Base-by-base conservation (phyloP, 495 filamentous ascomycete genomes). In the Xylaria castorea region DNA sequence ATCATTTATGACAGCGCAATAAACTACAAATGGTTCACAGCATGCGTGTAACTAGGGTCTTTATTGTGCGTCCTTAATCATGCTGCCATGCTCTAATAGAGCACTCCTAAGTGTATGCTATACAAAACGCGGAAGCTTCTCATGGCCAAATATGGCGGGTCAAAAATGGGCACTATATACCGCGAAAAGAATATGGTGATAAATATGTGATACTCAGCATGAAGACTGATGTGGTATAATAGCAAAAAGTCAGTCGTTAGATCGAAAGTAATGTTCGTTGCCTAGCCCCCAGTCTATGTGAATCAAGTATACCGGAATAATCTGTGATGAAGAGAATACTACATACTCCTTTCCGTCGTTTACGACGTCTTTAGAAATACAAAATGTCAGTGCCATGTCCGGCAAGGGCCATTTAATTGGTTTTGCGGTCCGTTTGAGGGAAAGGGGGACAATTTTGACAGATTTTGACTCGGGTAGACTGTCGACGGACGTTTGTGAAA, bases 251-350 rank as follows among this genome's bases (percentile, higher is more conserved):
- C 7, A 62, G 32, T 40, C 34, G 12, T 62, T 34, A 20, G 58
- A 22, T 62, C 36, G 34, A 2, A 79, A 74, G 44, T 75, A 74
- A 22, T 74, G 38, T 11, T 61, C 30, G 50, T 80, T 78, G 20
- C 81, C 72, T 8, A 65, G 11, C 71, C 75, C 75, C 71, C 78
- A 77, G 64, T 82, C 81, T 27, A 81, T 77, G 58, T 84, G 82
- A 20, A 86, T 72, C 50, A 84, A 81, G 63, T 84, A 85, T 63
- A 81, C 82, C 4, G 82, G 81, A 16, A 84, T 66, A 25, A 85
- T 81, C 67, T 80, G 77, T 18, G 81, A 78, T 9, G 71, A 62
- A 36, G 85, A 79, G 71, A 86, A 84, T 55, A 84, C 81, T 22
- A 86, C 71, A 48, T 81, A 84, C 61, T 83, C 83, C n/a, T 77